phyloP scores from a whole-genome alignment of 2,329 filamentous ascomycete species.

The Penicillium frequentans region DNA sequence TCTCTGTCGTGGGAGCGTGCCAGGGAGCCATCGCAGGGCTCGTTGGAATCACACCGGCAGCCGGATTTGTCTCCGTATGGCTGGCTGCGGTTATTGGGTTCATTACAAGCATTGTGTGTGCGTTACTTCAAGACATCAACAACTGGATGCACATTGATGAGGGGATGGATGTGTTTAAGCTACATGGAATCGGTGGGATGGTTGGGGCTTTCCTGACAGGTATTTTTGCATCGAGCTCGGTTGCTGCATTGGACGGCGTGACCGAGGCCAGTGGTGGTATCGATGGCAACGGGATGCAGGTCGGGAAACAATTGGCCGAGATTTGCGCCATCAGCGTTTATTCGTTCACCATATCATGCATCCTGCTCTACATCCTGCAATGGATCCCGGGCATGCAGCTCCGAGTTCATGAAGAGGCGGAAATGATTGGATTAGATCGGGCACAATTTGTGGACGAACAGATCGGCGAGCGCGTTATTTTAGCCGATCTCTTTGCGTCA shows the following conservation, averaged over 20 bases:
- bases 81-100: conserved; percentile 48
- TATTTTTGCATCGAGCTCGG: conserved; percentile 52
- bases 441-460: conserved; percentile 59
- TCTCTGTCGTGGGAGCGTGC: conserved; percentile 58
- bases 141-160: conserved; percentile 58
- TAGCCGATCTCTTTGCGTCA: conserved; percentile 16
- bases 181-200: conserved; percentile 60
- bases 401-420: conserved; percentile 55
- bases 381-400: conserved; percentile 54
- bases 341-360: conserved; percentile 54
- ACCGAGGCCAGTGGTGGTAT: conserved; percentile 50
- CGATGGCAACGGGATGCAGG: conserved; percentile 57
- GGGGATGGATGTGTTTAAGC: conserved; percentile 61
- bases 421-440: conserved; percentile 56
- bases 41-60: conserved; percentile 61
- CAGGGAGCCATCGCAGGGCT: conserved; percentile 60
- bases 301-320: conserved; percentile 58
- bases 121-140: conserved; percentile 52
- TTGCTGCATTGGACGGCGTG: conserved; percentile 50
- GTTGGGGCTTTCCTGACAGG: conserved; percentile 59
- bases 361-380: conserved; percentile 55
- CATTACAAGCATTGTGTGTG: conserved; percentile 54
- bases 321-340: conserved; percentile 56
- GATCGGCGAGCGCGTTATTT: conserved; percentile 53
- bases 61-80: conserved; percentile 17